Percentiles rank a stretch among this genome's conserved stretches.
Evolutionary conservation across 306 rosid species (phyloP).

Genomic region (Sicyos baderoa): DNA sequence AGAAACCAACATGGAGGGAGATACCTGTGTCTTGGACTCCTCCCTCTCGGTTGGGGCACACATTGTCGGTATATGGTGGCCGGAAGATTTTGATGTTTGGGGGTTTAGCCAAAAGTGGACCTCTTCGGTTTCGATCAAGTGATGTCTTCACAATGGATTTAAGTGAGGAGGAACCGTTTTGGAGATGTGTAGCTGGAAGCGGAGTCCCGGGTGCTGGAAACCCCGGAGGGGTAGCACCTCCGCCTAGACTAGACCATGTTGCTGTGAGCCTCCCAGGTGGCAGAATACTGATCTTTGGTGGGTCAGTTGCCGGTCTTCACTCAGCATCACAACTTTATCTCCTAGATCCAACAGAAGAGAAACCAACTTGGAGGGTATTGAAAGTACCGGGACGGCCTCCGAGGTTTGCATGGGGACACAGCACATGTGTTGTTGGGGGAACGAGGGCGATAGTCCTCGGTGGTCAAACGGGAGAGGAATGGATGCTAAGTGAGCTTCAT

Average conservation of each 20-base stretch:
- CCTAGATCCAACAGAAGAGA: slow-evolving; percentile 90
- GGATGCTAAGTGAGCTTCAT: slow-evolving; percentile 95
- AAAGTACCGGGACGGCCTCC: slow-evolving; percentile 95
- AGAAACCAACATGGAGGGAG: slow-evolving; percentile 94
- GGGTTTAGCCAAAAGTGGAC: slow-evolving; percentile 98
- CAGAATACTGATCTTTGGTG: slow-evolving; percentile 91
- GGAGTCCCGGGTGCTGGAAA: slow-evolving; percentile 98
- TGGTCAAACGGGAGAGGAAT: slow-evolving; percentile 99
- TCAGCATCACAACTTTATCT: slow-evolving; percentile 95
- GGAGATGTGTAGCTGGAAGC: slow-evolving; percentile 95
- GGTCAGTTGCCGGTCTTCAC: slow-evolving; percentile 99
- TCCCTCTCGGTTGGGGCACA: slow-evolving; percentile 94
- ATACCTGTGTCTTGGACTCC: slow-evolving; percentile 98
- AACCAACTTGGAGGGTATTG: slow-evolving; percentile 94
- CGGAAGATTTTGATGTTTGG: slow-evolving; percentile 98
- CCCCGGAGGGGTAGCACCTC: slow-evolving; percentile 96
- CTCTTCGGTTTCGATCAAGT: slow-evolving; percentile 87
- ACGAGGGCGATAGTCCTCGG: slow-evolving; percentile 95
- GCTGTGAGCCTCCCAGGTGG: slow-evolving; percentile 98
- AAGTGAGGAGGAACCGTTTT: slow-evolving; percentile 93
- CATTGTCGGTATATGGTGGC: slow-evolving; percentile 93
- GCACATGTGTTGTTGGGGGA: slow-evolving; percentile 98
- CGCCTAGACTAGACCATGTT: slow-evolving; percentile 98
- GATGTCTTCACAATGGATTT: slow-evolving; percentile 95
- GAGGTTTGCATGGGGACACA: slow-evolving; percentile 98